These are phyloP conservation scores for Eucalyptus coolabah DNA, from an alignment of 345 rosid species.

Conservation along the genomic window DNA sequence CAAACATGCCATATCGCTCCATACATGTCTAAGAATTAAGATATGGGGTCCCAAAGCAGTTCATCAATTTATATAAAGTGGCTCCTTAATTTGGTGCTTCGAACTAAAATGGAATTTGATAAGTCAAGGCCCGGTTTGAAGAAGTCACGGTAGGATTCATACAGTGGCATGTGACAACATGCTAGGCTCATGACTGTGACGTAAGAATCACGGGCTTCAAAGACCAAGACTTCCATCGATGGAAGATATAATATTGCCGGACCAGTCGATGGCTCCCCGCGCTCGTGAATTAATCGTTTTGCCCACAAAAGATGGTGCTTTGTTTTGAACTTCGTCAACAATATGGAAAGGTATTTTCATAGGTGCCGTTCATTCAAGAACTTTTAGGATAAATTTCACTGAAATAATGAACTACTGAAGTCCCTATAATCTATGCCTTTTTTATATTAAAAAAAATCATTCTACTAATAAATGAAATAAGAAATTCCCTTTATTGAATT, in stretches of 20 bases:
- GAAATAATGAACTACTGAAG: too few relatives aligned
- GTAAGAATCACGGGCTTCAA: too few relatives aligned
- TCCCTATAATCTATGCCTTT: too few relatives aligned
- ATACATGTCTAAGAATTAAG: too few relatives aligned
- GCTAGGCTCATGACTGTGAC: not conserved
- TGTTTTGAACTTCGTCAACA: too few relatives aligned
- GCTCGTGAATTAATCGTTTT: not conserved
- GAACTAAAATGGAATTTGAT: not conserved
- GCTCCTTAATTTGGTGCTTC: too few relatives aligned
- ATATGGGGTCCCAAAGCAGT: too few relatives aligned
- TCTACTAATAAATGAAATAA: too few relatives aligned
- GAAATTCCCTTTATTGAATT: too few relatives aligned
- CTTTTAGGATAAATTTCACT: not conserved
- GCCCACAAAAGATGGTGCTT: not conserved
- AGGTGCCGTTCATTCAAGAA: not conserved
- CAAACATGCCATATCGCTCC: not conserved
- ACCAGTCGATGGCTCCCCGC: not conserved
- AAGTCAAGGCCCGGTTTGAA: not conserved
- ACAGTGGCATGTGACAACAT: not conserved
- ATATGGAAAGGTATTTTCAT: not conserved
- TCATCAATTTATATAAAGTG: too few relatives aligned
- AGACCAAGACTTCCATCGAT: not conserved
- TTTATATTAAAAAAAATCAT: too few relatives aligned
- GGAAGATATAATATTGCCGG: not conserved
- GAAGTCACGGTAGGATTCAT: too few relatives aligned